phyloP scores from a whole-genome alignment of 2,329 filamentous ascomycete species.

The Ascochyta pisi region DNA sequence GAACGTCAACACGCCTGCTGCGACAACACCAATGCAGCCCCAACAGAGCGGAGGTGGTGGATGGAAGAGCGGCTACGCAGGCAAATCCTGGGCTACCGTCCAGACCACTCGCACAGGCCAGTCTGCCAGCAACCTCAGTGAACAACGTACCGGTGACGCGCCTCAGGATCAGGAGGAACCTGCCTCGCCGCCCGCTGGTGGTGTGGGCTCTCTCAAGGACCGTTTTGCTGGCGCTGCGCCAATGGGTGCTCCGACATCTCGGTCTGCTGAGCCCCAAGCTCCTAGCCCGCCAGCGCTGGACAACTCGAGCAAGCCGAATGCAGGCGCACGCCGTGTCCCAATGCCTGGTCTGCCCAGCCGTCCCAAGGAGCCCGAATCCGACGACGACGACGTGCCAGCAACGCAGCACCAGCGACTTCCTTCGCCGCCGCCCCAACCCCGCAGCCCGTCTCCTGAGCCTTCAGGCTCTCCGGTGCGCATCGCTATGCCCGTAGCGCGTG shows the following conservation, averaged over 20 bases:
- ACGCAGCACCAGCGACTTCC: constrained; percentile 59
- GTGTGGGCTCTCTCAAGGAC: constrained; percentile 77
- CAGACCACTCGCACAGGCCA: constrained; percentile 75
- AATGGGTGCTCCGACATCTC: constrained; percentile 54
- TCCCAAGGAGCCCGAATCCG: constrained; percentile 54
- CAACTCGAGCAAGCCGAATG: constrained; percentile 71
- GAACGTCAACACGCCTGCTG: constrained; percentile 55
- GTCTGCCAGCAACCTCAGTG: constrained; percentile 59
- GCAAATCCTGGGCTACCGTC: constrained; percentile 89
- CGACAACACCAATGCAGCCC: constrained; percentile 48
- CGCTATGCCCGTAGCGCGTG: constrained; percentile 81
- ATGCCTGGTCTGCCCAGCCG: constrained; percentile 77
- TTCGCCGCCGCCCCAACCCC: constrained; percentile 49
- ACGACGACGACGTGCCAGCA: constrained; percentile 58
- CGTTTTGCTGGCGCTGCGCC: constrained; percentile 81
- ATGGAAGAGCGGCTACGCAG: constrained; percentile 91
- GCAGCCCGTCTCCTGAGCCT: constrained; percentile 58
- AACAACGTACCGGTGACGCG: constrained; percentile 69
- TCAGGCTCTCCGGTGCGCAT: constrained; percentile 81
- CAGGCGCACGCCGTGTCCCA: constrained; percentile 68
- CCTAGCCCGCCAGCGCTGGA: constrained; percentile 69
- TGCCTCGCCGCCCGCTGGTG: constrained; percentile 63
- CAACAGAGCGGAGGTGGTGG: constrained; percentile 76
- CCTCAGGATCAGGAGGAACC: constrained; percentile 56
- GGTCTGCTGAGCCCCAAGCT: constrained; percentile 50